Evolutionary conservation across 148 eudicot genomes (phyloP).

Genomic region (Diospyros kaki): DNA sequence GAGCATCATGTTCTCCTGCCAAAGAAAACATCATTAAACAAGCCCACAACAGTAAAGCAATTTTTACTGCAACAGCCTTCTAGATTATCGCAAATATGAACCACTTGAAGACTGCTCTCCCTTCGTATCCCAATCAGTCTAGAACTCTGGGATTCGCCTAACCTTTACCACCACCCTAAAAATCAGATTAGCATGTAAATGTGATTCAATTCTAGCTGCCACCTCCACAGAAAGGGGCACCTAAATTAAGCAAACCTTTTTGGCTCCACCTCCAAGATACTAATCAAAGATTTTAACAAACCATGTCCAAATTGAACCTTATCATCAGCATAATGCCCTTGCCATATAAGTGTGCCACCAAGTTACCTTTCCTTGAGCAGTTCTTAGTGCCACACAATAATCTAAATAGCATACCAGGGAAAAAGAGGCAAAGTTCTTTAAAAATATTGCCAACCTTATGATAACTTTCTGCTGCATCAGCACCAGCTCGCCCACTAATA

Average conservation of each 20-base stretch:
- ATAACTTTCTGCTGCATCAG: conserved; percentile 38
- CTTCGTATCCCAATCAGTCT: too few species aligned
- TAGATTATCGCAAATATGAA: too few species aligned
- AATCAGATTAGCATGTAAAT: neutral
- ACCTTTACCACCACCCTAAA: neutral
- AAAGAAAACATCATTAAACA: conserved; percentile 2
- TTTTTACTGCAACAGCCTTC: neutral
- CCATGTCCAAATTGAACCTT: neutral
- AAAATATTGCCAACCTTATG: conserved; percentile 41
- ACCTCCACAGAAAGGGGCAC: neutral
- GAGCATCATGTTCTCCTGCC: conserved; percentile 67
- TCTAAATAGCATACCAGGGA: neutral
- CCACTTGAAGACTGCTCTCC: too few species aligned
- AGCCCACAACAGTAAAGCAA: neutral
- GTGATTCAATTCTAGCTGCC: too few species aligned
- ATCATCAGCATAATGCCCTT: neutral
- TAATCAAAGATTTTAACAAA: neutral
- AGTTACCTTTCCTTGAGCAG: neutral
- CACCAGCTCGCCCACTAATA: conserved; percentile 33
- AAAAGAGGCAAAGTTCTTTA: neutral
- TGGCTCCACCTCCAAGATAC: neutral
- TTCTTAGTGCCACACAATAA: conserved; percentile 21
- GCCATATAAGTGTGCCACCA: neutral
- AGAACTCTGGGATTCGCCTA: neutral
- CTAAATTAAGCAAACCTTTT: neutral